Conservation (phyloP, 1,139 yeast species). For the Saccharomycopsis crataegensis region DNA sequence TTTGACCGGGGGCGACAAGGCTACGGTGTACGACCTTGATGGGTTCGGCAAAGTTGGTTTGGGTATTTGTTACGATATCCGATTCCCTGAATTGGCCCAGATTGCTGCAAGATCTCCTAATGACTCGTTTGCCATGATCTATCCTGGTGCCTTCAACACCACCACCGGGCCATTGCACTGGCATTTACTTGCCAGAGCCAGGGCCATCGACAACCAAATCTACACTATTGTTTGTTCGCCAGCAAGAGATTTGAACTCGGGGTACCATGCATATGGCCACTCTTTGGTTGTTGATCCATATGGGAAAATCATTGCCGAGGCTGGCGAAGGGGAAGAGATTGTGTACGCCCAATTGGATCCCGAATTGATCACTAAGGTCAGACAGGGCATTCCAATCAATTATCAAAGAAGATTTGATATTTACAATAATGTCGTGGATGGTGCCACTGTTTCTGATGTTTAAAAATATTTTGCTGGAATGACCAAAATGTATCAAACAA, state of each 20-base stretch:
- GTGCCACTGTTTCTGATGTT: constrained; percentile 3
- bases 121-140: constrained; percentile 75
- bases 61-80: constrained; percentile 87
- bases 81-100: constrained; percentile 87
- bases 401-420: constrained; percentile 81
- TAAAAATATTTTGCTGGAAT: neutral
- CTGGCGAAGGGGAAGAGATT: constrained; percentile 79
- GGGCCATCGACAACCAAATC: constrained; percentile 86
- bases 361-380: constrained; percentile 48
- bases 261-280: constrained; percentile 91
- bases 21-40: constrained; percentile 65
- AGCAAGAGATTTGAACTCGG: constrained; percentile 63
- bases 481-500: neutral
- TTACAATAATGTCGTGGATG: constrained; percentile 53
- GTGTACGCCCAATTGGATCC: constrained; percentile 75
- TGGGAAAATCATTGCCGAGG: constrained; percentile 76
- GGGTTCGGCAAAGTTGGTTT: constrained; percentile 75
- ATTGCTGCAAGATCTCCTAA: constrained; percentile 65
- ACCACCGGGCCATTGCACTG: constrained; percentile 95
- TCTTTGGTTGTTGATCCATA: constrained; percentile 80
- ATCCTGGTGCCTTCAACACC: constrained; percentile 94
- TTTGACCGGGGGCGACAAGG: constrained; percentile 68
- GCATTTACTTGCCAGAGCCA: constrained; percentile 76
- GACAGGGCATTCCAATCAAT: constrained; percentile 71
- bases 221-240: constrained; percentile 83